Conservation (phyloP, 768 basidiomycete genomes). For the Russula ochroleuca region DNA sequence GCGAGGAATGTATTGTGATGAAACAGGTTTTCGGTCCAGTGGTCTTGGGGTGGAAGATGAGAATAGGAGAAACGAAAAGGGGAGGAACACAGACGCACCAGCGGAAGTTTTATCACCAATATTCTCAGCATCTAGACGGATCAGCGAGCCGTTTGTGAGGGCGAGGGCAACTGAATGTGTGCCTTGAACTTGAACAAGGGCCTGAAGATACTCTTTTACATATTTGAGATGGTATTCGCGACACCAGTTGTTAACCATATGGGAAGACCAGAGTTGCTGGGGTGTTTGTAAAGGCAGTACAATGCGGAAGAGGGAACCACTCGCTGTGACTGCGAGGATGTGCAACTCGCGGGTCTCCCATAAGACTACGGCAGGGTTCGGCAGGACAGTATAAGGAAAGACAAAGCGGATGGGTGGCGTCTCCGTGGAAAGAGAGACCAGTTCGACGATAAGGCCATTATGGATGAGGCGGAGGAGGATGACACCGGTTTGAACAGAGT, state of each 20-base stretch:
- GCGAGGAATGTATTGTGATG: constrained; percentile 65
- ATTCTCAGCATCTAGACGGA: constrained; percentile 65
- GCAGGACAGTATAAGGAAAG: constrained; percentile 65
- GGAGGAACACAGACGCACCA: constrained; percentile 43
- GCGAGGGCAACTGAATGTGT: constrained; percentile 61
- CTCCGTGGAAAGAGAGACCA: constrained; percentile 65
- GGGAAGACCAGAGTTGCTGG: constrained; percentile 25
- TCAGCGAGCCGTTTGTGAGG: constrained; percentile 55
- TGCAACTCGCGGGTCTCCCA: constrained; percentile 51
- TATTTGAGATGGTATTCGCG: constrained; percentile 63
- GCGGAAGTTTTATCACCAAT: constrained; percentile 50
- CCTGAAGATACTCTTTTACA: constrained; percentile 40
- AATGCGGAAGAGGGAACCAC: constrained; percentile 70
- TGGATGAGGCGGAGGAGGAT: constrained; percentile 73
- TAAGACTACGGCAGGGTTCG: constrained; percentile 60
- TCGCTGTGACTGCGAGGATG: constrained; percentile 60
- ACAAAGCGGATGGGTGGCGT: constrained; percentile 69
- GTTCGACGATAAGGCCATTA: constrained; percentile 67
- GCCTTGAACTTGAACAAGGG: constrained; percentile 55
- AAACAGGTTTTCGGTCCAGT: constrained; percentile 63
- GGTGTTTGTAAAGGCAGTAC: constrained; percentile 51
- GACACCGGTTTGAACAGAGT: constrained; percentile 55
- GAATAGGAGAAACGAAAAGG: neutral
- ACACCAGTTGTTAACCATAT: constrained; percentile 49
- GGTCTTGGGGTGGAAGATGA: constrained; percentile 43